Evolutionary conservation across 345 rosid genomes (phyloP), one percentile per base, ranked within the genome.

Genomic region (Carallia pectinifolia): DNA sequence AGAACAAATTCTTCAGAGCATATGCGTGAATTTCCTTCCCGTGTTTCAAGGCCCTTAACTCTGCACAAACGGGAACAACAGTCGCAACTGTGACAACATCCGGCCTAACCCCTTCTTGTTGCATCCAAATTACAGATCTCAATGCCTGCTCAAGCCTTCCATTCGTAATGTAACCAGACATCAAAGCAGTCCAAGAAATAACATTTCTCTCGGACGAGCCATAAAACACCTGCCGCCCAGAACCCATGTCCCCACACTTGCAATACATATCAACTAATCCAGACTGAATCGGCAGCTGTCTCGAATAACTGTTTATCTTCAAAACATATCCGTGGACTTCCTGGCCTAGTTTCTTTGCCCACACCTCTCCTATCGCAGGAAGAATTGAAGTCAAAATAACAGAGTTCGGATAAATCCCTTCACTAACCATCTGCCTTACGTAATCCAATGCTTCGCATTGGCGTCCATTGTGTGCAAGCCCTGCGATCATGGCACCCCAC

Each of bases 401-500:
- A 0, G 91, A 85, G 72, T 94, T 94, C 0, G 91, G 94, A 76
- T 73, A 77, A 1, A 80, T 68, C 61, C 90, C 88, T 81, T 89
- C 93, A 54, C 59, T 67, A 17, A 90, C 62, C 98, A 91, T 94
- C 72, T 69, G 70, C 81, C 96, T 85, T n/a, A 72, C 81, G 58
- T 74, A 82, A 27, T 81, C 88, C 68, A 91, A 36, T 12, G 97
- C 90, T 79, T 89, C 90, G 80, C 76, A 63, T 30, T 85, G 84
- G 74, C 85, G 72, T 67, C 85, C 87, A 52, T 94, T 91, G 59
- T 89, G 91, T 6, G 89, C 87, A 66, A 89, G 88, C 50, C 97
- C 97, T 0, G 96, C 82, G 72, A 94, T 85, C 96, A 91, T 86
- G 0, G 91, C 85, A 13, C 98, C 97, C 97, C 97, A 91, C n/a